Conservation (phyloP, 768 basidiomycete species). For the Leccinum imitatum region DNA sequence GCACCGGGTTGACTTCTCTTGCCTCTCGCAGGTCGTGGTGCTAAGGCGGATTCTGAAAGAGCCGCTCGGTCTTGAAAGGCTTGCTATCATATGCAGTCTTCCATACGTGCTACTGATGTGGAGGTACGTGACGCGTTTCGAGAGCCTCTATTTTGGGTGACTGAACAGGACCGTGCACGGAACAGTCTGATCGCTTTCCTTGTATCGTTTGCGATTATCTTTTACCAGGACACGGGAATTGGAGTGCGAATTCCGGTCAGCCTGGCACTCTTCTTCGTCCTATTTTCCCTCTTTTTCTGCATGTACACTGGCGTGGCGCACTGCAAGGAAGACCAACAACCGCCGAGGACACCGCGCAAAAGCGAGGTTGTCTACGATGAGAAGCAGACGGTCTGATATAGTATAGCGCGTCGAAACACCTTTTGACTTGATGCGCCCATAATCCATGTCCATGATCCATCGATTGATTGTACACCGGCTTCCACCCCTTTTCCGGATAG, state of each 20-base stretch:
- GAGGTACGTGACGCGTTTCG: no score
- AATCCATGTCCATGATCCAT: background rate
- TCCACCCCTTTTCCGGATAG: background rate
- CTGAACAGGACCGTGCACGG: background rate
- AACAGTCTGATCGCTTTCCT: conserved; percentile 38
- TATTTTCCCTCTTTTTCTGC: conserved; percentile 31
- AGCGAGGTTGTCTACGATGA: background rate
- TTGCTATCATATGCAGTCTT: conserved; percentile 41
- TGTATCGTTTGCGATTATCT: conserved; percentile 29
- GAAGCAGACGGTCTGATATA: conserved; percentile 3
- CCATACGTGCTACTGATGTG: conserved; percentile 43
- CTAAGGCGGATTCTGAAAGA: conserved; percentile 29
- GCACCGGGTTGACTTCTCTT: conserved; percentile 1
- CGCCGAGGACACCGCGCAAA: background rate
- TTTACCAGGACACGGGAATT: conserved; percentile 27
- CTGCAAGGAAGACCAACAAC: conserved; percentile 14
- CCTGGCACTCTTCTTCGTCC: conserved; percentile 23
- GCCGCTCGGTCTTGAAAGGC: conserved; percentile 33
- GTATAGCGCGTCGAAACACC: background rate
- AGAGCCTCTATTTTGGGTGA: background rate
- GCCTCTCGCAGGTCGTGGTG: conserved; percentile 19
- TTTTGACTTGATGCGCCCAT: background rate
- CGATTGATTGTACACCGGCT: background rate
- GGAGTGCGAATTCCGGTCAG: conserved; percentile 30
- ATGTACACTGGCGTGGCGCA: conserved; percentile 23